A percentile compares a stretch with the other conserved stretches of the same genome.
Evolutionary conservation across 140 eudicot genomes (phyloP).

Genomic region (Cichorium intybus): DNA sequence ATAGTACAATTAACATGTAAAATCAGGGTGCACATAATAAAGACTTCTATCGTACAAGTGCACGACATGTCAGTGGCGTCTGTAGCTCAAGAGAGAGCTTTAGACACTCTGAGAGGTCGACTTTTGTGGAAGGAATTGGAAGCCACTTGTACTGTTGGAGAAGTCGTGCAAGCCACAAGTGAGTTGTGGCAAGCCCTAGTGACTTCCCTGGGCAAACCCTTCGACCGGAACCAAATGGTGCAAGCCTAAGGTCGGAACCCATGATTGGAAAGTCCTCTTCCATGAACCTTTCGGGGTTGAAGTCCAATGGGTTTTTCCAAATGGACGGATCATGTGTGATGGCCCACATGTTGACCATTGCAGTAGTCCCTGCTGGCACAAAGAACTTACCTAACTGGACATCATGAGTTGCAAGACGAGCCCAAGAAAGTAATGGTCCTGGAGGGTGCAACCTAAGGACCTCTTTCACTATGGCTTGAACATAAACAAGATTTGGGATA

Average conservation of each 20-base stretch:
- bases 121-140: constrained; percentile 40
- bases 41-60: constrained; percentile 21
- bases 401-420: constrained; percentile 71
- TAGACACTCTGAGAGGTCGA: constrained; percentile 74
- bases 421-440: constrained; percentile 95
- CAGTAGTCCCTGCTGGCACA: constrained; percentile 86
- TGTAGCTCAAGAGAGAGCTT: constrained; percentile 83
- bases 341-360: constrained; percentile 99
- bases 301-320: constrained; percentile 73
- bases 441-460: constrained; percentile 87
- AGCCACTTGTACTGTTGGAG: constrained; percentile 68
- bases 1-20: constrained; percentile 1
- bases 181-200: constrained; percentile 67
- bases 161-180: constrained; percentile 71
- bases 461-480: constrained; percentile 77
- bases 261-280: constrained; percentile 56
- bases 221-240: constrained; percentile 92
- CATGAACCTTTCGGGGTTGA: constrained; percentile 71
- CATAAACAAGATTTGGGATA: constrained; percentile 52
- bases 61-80: constrained; percentile 47
- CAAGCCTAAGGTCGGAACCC: constrained; percentile 90
- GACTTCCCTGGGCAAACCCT: constrained; percentile 86
- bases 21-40: background rate
- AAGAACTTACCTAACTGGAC: constrained; percentile 49
- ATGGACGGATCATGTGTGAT: constrained; percentile 74